Conservation (phyloP, 768 basidiomycete species). For the Russula earlei region DNA sequence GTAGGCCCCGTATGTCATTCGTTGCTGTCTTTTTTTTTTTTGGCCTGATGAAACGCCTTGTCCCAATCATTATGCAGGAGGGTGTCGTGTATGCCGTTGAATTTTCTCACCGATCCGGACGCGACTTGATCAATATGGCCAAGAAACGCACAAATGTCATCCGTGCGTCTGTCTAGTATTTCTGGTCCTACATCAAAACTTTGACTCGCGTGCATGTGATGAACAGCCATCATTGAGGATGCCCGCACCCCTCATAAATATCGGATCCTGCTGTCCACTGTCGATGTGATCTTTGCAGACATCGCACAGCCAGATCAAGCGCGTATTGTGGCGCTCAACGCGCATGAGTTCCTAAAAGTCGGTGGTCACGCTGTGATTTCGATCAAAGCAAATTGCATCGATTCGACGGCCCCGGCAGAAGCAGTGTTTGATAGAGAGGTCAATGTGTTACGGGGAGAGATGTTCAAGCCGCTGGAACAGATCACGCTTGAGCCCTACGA, state of each 20-base stretch:
- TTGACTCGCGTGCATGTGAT: background rate
- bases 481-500: conserved; percentile 92
- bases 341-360: conserved; percentile 92
- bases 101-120: conserved; percentile 92
- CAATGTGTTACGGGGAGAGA: conserved; percentile 60
- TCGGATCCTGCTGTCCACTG: conserved; percentile 90
- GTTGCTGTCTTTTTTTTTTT: conserved; percentile 1
- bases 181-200: background rate
- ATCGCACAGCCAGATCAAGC: conserved; percentile 98
- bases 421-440: conserved; percentile 87
- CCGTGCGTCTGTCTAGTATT: conserved; percentile 50
- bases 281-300: conserved; percentile 97
- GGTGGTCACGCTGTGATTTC: conserved; percentile 89
- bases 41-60: conserved; percentile 11
- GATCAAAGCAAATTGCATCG: conserved; percentile 98
- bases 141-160: conserved; percentile 99
- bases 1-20: conserved; percentile 74
- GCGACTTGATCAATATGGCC: conserved; percentile 98
- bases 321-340: conserved; percentile 89
- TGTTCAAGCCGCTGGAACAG: conserved; percentile 92
- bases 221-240: conserved; percentile 87
- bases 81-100: conserved; percentile 98
- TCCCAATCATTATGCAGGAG: conserved; percentile 43
- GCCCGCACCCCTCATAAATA: conserved; percentile 95
- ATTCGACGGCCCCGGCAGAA: conserved; percentile 87